Conservation (phyloP, 352 stramenopile species). For the Globisporangium cylindrosporum region DNA sequence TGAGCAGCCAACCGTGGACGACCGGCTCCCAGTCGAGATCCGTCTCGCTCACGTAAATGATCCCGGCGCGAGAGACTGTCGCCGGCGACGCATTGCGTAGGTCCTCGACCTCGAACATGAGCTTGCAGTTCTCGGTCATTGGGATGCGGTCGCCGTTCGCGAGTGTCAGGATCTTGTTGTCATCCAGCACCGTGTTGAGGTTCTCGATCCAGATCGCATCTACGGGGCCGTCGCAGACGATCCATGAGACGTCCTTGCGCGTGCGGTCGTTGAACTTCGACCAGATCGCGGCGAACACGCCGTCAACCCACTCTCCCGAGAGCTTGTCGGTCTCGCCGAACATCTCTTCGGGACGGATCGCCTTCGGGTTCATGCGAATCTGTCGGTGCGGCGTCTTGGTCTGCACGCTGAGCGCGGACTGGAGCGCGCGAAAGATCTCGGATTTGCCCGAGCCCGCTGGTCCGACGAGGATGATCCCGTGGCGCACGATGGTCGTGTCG, state of each 20-base stretch:
- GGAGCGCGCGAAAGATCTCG: slow-evolving; percentile 63
- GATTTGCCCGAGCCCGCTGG: slow-evolving; percentile 82
- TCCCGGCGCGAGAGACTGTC: slow-evolving; percentile 88
- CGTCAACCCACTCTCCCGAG: slow-evolving; percentile 71
- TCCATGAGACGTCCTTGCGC: slow-evolving; percentile 86
- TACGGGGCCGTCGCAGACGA: slow-evolving; percentile 92
- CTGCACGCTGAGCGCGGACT: slow-evolving; percentile 52
- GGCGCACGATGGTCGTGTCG: slow-evolving; percentile 91
- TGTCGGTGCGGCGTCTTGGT: slow-evolving; percentile 73
- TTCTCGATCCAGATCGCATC: slow-evolving; percentile 95
- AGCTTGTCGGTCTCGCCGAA: slow-evolving; percentile 82
- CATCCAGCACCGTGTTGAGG: slow-evolving; percentile 93
- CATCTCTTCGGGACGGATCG: slow-evolving; percentile 76
- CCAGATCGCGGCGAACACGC: slow-evolving; percentile 82
- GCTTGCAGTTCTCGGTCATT: slow-evolving; percentile 88
- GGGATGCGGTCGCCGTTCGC: slow-evolving; percentile 91
- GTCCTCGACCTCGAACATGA: slow-evolving; percentile 93
- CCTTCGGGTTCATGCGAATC: slow-evolving; percentile 81
- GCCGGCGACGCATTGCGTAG: slow-evolving; percentile 89
- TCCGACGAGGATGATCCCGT: slow-evolving; percentile 89
- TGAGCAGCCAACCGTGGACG: slow-evolving; percentile 58
- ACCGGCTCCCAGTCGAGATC: slow-evolving; percentile 77
- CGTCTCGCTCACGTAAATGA: slow-evolving; percentile 89
- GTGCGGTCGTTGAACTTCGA: slow-evolving; percentile 86
- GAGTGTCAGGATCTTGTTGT: slow-evolving; percentile 93